These are phyloP conservation scores for Fusarium stilboides DNA, from an alignment of 2,329 filamentous ascomycete genomes.

Conservation along the genomic window DNA sequence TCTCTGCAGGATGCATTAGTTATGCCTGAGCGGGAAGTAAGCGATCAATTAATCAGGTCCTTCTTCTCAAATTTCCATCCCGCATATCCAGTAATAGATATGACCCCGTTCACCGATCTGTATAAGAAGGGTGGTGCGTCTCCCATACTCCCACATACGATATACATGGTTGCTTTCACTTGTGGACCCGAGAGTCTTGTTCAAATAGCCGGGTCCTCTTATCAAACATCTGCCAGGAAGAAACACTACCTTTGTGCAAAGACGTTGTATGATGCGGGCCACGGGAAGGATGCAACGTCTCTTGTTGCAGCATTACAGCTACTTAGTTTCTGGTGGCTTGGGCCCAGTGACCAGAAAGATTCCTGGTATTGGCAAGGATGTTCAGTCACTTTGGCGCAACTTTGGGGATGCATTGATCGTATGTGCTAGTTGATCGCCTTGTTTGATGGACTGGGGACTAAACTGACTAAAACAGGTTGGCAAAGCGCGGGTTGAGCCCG, in stretches of 20 bases:
- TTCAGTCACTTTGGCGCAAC: constrained; percentile 21
- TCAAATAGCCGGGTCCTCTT: constrained; percentile 5
- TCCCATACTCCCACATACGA: constrained; percentile 6
- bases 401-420: constrained; percentile 26
- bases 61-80: constrained; percentile 22
- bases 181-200: constrained; percentile 11
- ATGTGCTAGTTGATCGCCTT: neutral
- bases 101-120: neutral
- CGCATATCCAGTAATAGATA: constrained; percentile 16
- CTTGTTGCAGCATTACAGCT: constrained; percentile 13
- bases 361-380: constrained; percentile 31
- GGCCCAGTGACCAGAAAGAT: constrained; percentile 27
- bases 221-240: constrained; percentile 18
- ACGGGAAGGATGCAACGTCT: constrained; percentile 10
- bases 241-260: constrained; percentile 27
- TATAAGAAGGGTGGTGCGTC: constrained; percentile 17
- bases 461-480: neutral
- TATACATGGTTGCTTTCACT: constrained; percentile 15
- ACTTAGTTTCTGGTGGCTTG: constrained; percentile 27
- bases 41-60: constrained; percentile 8
- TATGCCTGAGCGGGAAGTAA: constrained; percentile 3
- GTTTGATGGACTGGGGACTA: neutral
- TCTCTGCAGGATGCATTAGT: constrained; percentile 18
- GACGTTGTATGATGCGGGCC: constrained; percentile 12
- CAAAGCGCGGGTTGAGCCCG: neutral